Evolutionary conservation across 2,329 filamentous ascomycete genomes (phyloP), one percentile per base, ranked within the genome.

Genomic region (Penicillium brevicompactum): DNA sequence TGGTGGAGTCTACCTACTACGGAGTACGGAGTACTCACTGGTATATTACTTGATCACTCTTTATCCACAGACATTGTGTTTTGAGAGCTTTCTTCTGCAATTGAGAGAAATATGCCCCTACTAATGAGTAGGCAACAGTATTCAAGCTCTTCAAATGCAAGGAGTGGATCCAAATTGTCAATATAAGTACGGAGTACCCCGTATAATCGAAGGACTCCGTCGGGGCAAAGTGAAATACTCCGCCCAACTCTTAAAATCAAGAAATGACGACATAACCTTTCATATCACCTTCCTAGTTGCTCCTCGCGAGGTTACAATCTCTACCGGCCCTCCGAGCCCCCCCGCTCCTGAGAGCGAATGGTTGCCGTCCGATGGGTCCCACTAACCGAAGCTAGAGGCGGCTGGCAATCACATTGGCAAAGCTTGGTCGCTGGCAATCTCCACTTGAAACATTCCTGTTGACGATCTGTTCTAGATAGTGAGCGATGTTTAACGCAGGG

Each of bases 231-330:
- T 1, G 5, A 6, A 2, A n/a, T 34, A 14, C 43, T 13, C 27
- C 42, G 6, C 42, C 16, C 22, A 30, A 10, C 24, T 5, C 24
- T 32, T 24, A 30, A 44, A 21, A 14, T 43, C 24, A 2, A 18
- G 16, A 31, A n/a, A 45, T 45, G 43, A 45, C 43, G 43, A n/a
- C 50, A 53, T 55, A 4, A 14, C 18, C 34, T 22, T 30, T 32
- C 30, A 55, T 56, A 49, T 58, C 48, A 59, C 53, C 55, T 60
- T 62, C 57, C 59, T 47, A 47, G 43, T 56, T 61, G 41, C 38
- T 13, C 22, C 27, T 58, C 42, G 49, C 53, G 49, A 58, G 30
- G 60, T 63, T 61, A 30, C 61, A 63, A 49, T 55, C 22, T n/a
- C 4, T n/a, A 21, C 34, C 27, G 32, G 48, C 45, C 9, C 45